A percentile compares a stretch with the other conserved stretches of the same genome.
phyloP scores from a whole-genome alignment of 441 rosid genomes.

The Gossypium lobatum region DNA sequence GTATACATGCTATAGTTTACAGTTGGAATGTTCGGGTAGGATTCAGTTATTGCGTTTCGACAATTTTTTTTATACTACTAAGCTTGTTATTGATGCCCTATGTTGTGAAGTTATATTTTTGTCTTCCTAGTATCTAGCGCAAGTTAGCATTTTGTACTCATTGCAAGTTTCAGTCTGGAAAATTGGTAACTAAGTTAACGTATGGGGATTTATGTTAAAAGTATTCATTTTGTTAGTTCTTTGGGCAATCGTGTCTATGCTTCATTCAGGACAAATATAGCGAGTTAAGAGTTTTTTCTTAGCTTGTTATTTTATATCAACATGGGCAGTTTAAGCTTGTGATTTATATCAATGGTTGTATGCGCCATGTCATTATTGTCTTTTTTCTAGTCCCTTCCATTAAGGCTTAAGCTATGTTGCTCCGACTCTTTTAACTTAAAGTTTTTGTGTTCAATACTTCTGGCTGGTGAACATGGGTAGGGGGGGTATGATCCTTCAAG shows the following conservation, averaged over 20 bases:
- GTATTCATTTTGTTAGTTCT: neutral
- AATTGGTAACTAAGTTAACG: neutral
- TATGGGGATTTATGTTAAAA: neutral
- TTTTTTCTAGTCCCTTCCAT: neutral
- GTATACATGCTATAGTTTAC: constrained; percentile 29
- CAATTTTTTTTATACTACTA: neutral
- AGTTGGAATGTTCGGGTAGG: neutral
- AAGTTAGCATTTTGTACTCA: neutral
- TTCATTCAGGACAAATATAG: neutral
- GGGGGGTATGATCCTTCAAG: neutral
- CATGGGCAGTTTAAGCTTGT: neutral
- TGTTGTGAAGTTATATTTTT: neutral
- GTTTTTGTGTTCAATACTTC: neutral
- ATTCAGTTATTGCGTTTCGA: neutral
- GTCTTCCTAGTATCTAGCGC: neutral
- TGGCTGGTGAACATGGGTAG: neutral
- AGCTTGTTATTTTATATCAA: neutral
- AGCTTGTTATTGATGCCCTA: neutral
- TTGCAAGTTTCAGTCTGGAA: neutral
- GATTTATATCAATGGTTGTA: neutral
- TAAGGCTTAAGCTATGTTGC: neutral
- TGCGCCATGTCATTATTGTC: neutral
- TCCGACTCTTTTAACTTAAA: neutral
- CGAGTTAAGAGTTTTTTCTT: neutral
- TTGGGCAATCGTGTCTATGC: neutral